These are phyloP conservation scores for Somion occarium DNA, from an alignment of 1,284 basidiomycete genomes.

Conservation along the genomic window DNA sequence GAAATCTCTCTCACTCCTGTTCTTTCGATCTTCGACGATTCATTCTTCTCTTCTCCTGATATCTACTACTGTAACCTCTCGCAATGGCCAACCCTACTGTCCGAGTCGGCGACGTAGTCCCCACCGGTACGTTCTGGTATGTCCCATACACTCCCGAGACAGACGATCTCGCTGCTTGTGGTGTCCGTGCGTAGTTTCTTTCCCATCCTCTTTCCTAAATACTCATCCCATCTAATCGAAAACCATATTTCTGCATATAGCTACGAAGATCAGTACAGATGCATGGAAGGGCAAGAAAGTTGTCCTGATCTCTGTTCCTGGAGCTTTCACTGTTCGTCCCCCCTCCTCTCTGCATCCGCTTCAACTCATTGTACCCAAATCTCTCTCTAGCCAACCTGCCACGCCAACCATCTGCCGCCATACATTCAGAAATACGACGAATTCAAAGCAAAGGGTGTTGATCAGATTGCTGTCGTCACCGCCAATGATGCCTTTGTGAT, in stretches of 20 bases:
- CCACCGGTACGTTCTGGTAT: slow-evolving; percentile 56
- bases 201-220: neutral
- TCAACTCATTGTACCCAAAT: neutral
- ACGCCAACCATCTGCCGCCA: slow-evolving; percentile 67
- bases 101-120: slow-evolving; percentile 65
- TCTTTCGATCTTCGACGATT: neutral
- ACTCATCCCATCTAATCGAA: neutral
- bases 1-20: neutral
- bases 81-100: slow-evolving; percentile 22
- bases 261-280: slow-evolving; percentile 48
- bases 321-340: slow-evolving; percentile 68
- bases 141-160: slow-evolving; percentile 65
- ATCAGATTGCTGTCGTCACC: slow-evolving; percentile 64
- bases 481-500: slow-evolving; percentile 78
- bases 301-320: slow-evolving; percentile 73
- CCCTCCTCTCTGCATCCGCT: neutral
- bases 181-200: slow-evolving; percentile 45
- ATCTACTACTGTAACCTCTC: neutral
- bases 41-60: neutral
- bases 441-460: slow-evolving; percentile 73
- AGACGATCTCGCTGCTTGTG: slow-evolving; percentile 60
- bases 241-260: slow-evolving; percentile 27
- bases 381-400: slow-evolving; percentile 59
- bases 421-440: slow-evolving; percentile 61
- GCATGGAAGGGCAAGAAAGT: slow-evolving; percentile 84